phyloP scores from a whole-genome alignment of 768 basidiomycete genomes.

The Pilatotrama ljubarskyi region DNA sequence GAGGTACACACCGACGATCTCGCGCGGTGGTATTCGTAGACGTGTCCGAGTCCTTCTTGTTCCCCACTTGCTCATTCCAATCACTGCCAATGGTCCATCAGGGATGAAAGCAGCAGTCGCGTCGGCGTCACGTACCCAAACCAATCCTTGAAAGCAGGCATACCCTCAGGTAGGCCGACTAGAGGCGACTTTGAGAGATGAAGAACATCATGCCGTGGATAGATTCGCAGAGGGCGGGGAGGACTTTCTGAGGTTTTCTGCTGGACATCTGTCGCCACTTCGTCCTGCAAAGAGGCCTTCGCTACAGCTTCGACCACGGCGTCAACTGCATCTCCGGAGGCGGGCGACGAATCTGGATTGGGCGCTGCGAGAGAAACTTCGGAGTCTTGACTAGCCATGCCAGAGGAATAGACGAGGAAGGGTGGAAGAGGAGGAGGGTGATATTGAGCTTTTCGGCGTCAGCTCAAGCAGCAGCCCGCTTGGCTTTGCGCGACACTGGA shows the following conservation, averaged over 20 bases:
- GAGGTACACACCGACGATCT: slow-evolving; percentile 59
- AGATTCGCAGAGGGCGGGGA: slow-evolving; percentile 56
- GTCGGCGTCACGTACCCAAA: slow-evolving; percentile 64
- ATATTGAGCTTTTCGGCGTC: slow-evolving; percentile 19
- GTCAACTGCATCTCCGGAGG: slow-evolving; percentile 24
- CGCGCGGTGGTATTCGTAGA: slow-evolving; percentile 54
- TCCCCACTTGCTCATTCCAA: slow-evolving; percentile 61
- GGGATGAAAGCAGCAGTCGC: neutral
- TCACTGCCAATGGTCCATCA: slow-evolving; percentile 33
- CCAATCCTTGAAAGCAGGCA: slow-evolving; percentile 86
- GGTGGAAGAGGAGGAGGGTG: slow-evolving; percentile 6
- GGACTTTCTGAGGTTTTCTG: slow-evolving; percentile 33
- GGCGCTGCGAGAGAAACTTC: slow-evolving; percentile 3
- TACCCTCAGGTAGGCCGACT: slow-evolving; percentile 65
- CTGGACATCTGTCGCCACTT: slow-evolving; percentile 28
- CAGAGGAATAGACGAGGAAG: neutral
- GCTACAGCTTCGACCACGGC: slow-evolving; percentile 34
- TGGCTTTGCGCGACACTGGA: slow-evolving; percentile 2
- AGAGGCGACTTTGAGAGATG: slow-evolving; percentile 72
- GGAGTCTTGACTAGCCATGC: slow-evolving; percentile 19
- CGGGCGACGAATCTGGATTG: neutral
- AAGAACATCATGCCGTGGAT: slow-evolving; percentile 70
- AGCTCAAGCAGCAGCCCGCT: slow-evolving; percentile 3
- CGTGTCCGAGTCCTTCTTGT: slow-evolving; percentile 69
- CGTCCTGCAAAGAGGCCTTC: slow-evolving; percentile 34